Percentiles rank a stretch among this genome's conserved stretches.
phyloP scores from a whole-genome alignment of 2,329 filamentous ascomycete genomes.

The Epicoccum nigrum region DNA sequence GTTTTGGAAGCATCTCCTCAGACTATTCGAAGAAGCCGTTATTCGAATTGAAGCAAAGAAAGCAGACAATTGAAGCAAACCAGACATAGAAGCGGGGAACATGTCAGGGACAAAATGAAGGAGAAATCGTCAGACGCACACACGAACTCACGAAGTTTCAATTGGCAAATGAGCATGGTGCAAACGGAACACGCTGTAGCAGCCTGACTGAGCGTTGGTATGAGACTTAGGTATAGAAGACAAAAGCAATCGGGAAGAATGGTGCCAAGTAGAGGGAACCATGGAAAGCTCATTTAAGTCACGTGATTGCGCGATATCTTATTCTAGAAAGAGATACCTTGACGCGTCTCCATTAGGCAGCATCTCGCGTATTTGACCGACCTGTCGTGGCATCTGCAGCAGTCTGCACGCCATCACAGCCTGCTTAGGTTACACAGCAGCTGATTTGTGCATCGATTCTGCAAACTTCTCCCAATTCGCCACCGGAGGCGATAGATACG shows the following conservation, averaged over 20 bases:
- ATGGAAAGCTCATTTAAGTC: neutral
- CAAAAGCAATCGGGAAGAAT: too few relatives aligned
- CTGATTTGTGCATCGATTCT: constrained; percentile 2
- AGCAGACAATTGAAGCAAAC: too few relatives aligned
- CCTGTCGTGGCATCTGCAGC: neutral
- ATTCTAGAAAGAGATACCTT: neutral
- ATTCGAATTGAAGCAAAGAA: constrained; percentile 12
- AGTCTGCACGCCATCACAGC: constrained; percentile 1
- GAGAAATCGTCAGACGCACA: too few relatives aligned
- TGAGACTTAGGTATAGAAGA: too few relatives aligned
- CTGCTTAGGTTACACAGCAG: constrained; percentile 1
- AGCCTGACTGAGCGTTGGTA: too few relatives aligned
- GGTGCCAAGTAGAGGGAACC: too few relatives aligned
- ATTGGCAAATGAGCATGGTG: too few relatives aligned
- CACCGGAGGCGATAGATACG: constrained; percentile 35
- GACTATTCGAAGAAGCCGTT: constrained; percentile 18
- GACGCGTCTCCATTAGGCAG: constrained; percentile 10
- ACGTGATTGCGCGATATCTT: constrained; percentile 11
- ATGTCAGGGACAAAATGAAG: too few relatives aligned
- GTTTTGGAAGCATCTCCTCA: constrained; percentile 14
- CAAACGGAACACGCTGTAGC: too few relatives aligned
- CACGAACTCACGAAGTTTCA: too few relatives aligned
- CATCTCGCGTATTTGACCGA: neutral
- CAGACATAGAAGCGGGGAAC: too few relatives aligned
- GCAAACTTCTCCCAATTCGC: constrained; percentile 24